These are phyloP conservation scores for Lactarius sanguifluus DNA, from an alignment of 768 basidiomycete genomes.

Conservation along the genomic window DNA sequence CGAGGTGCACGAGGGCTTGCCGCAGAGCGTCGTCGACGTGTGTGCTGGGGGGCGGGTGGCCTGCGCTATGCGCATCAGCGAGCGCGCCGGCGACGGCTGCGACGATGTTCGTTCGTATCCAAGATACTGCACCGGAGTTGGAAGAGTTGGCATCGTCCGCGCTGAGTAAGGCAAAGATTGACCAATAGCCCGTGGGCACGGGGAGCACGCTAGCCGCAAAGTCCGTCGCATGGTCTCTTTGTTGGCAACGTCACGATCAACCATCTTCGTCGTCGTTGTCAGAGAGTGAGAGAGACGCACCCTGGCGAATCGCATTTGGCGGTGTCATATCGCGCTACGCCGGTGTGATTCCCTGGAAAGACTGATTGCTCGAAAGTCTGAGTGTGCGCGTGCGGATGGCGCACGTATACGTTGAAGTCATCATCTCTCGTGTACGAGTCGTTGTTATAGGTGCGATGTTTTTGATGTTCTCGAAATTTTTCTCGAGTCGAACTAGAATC, in stretches of 20 bases:
- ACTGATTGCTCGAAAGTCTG: constrained; percentile 5
- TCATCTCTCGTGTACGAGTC: neutral
- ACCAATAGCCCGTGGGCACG: constrained; percentile 19
- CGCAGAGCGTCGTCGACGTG: constrained; percentile 14
- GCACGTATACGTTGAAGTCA: neutral
- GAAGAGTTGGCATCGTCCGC: neutral
- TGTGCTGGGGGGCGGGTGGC: neutral
- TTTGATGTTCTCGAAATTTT: neutral
- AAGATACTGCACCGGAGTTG: neutral
- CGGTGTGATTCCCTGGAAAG: constrained; percentile 17
- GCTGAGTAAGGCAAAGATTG: constrained; percentile 20
- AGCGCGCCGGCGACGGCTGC: constrained; percentile 13
- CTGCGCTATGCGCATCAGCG: neutral
- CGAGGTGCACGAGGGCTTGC: constrained; percentile 7
- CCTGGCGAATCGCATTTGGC: neutral
- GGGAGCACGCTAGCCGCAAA: constrained; percentile 17
- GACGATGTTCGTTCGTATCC: constrained; percentile 14
- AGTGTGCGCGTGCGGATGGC: neutral
- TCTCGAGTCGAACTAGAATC: neutral
- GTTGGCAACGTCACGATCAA: neutral
- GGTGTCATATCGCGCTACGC: constrained; percentile 15
- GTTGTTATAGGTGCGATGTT: neutral
- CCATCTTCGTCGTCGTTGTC: neutral
- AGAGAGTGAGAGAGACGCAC: neutral
- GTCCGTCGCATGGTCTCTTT: constrained; percentile 1